Evolutionary conservation across 139 green algal genomes (phyloP).

Genomic region (Picochlorum sp.): DNA sequence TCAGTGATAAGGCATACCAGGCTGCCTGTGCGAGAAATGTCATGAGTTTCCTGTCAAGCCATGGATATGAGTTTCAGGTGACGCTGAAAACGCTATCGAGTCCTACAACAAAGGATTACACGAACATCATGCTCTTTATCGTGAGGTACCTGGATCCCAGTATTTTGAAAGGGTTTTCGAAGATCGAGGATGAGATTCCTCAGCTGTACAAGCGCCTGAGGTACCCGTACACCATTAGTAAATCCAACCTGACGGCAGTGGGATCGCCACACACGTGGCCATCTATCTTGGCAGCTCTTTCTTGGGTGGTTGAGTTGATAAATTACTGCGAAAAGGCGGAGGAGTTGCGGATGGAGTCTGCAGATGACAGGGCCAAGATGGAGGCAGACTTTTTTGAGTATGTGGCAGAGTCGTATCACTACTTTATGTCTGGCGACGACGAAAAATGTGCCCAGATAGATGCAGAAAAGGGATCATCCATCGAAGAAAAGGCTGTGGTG

Average conservation of each 20-base stretch:
- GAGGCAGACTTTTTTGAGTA: conserved; percentile 65
- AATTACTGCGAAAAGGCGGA: conserved; percentile 71
- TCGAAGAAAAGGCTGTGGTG: conserved; percentile 28
- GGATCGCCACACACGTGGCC: conserved; percentile 90
- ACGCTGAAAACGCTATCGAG: conserved; percentile 53
- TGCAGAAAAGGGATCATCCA: conserved; percentile 41
- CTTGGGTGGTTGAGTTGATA: conserved; percentile 87
- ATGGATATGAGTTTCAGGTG: conserved; percentile 71
- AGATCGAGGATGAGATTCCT: conserved; percentile 81
- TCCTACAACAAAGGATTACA: conserved; percentile 89
- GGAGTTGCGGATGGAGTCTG: conserved; percentile 15
- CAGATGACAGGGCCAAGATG: conserved; percentile 23
- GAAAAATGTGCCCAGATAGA: conserved; percentile 48
- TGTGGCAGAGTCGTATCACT: conserved; percentile 48
- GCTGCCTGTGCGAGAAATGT: conserved; percentile 58
- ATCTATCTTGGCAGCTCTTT: conserved; percentile 63
- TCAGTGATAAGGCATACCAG: conserved; percentile 68
- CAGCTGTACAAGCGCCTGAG: conserved; percentile 83
- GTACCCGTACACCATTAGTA: conserved; percentile 90
- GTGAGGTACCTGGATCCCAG: conserved; percentile 67
- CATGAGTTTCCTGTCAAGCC: conserved; percentile 71
- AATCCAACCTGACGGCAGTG: conserved; percentile 79
- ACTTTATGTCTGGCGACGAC: conserved; percentile 75
- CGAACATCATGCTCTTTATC: conserved; percentile 78
- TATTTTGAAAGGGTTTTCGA: conserved; percentile 51